A percentile compares a stretch with the other conserved stretches of the same genome.
Evolutionary conservation across 2,329 filamentous ascomycete genomes (phyloP).

Genomic region (Diaporthe caulivora): DNA sequence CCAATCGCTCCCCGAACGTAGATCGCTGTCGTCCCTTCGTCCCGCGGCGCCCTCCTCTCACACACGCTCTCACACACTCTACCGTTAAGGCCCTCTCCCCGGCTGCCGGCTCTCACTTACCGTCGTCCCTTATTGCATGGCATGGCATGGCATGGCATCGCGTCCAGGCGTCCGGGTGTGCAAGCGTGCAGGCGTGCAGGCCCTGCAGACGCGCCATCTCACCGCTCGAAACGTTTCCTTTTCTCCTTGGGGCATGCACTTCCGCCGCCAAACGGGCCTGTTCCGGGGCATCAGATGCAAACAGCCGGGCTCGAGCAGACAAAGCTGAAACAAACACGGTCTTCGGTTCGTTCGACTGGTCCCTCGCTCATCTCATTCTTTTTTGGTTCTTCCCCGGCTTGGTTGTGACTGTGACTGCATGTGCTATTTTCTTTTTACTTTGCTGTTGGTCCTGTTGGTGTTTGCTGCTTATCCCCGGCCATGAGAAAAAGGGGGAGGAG

Average conservation of each 20-base stretch:
- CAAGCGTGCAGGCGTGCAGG: too few species aligned
- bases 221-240: conserved; percentile 34
- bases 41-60: too few species aligned
- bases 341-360: background rate
- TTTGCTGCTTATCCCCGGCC: background rate
- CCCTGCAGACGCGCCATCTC: conserved; percentile 12
- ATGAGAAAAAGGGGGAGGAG: background rate
- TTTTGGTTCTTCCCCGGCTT: background rate
- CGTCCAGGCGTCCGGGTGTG: conserved; percentile 17
- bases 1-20: conserved; percentile 38
- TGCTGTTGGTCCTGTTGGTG: conserved; percentile 12
- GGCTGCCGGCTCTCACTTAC: conserved; percentile 28
- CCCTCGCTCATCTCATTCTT: background rate
- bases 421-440: background rate
- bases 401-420: conserved; percentile 12
- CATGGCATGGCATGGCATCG: conserved; percentile 13
- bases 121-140: conserved; percentile 32
- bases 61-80: background rate
- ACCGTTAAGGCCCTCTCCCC: background rate
- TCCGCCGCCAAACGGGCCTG: background rate
- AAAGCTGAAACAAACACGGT: conserved; percentile 29
- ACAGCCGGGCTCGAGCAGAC: conserved; percentile 28
- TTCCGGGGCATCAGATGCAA: conserved; percentile 21
- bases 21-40: background rate
- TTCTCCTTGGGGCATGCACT: conserved; percentile 14